Evolutionary conservation across 2,329 filamentous ascomycete species (phyloP).

Genomic region (Aspergillus neotritici): DNA sequence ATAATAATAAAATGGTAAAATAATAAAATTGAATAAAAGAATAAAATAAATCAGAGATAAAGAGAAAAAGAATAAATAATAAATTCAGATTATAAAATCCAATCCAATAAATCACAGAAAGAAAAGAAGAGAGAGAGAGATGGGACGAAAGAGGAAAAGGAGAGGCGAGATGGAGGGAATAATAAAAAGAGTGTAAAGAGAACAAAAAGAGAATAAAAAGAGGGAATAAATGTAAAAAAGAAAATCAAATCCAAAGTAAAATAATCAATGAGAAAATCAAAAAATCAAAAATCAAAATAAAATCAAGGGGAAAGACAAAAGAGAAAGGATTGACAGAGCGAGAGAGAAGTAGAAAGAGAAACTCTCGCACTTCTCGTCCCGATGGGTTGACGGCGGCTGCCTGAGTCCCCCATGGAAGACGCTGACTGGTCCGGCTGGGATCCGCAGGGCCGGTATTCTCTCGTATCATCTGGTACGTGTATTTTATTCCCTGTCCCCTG

Average conservation of each 20-base stretch:
- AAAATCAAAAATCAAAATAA: constrained; percentile 13
- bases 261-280: constrained; percentile 10
- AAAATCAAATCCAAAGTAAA: constrained; percentile 11
- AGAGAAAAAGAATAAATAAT: constrained; percentile 17
- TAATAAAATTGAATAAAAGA: constrained; percentile 13
- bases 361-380: constrained; percentile 8
- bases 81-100: constrained; percentile 16
- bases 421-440: no score
- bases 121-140: constrained; percentile 18
- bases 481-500: no score
- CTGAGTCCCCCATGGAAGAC: constrained; percentile 9
- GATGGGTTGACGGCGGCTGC: constrained; percentile 10
- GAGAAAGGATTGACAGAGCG: constrained; percentile 12
- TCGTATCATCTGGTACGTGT: no score
- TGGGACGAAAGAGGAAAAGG: constrained; percentile 16
- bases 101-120: constrained; percentile 10
- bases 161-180: constrained; percentile 15
- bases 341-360: constrained; percentile 6
- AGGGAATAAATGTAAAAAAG: constrained; percentile 12
- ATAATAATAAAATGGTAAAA: constrained; percentile 16
- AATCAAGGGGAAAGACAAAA: constrained; percentile 14
- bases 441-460: no score
- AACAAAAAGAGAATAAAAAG: constrained; percentile 11
- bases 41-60: constrained; percentile 11
- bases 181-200: constrained; percentile 16